phyloP scores from a whole-genome alignment of 75 land plant genomes.

The Cunninghamia lanceolata region DNA sequence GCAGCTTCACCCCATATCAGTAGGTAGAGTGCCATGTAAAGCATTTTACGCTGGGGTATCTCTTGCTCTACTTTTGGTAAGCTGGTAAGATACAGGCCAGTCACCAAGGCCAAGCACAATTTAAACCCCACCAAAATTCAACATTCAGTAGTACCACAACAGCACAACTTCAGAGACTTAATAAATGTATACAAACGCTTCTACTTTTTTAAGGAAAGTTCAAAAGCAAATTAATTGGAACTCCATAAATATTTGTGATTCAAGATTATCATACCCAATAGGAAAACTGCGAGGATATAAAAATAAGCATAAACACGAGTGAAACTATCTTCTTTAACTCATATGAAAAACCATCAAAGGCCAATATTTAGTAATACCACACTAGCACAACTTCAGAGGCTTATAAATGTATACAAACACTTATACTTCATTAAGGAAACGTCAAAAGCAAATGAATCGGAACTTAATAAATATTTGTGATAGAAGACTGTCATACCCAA shows the following conservation, averaged over 20 bases:
- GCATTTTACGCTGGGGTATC: constrained; percentile 71
- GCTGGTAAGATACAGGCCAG: constrained; percentile 28
- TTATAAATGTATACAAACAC: background rate
- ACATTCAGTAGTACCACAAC: background rate
- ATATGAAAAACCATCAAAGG: constrained; percentile 4
- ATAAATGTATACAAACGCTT: background rate
- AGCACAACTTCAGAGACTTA: background rate
- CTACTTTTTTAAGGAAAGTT: background rate
- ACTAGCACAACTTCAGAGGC: background rate
- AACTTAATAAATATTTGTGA: too few relatives aligned
- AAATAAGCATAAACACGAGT: constrained; percentile 22
- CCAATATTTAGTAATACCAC: background rate
- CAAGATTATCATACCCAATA: background rate
- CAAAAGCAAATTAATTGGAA: background rate
- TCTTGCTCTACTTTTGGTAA: constrained; percentile 69
- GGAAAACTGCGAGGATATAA: background rate
- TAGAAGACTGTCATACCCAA: background rate
- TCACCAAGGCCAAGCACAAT: background rate
- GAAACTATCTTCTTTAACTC: background rate
- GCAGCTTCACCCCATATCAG: constrained; percentile 99
- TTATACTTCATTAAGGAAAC: background rate
- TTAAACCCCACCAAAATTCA: background rate
- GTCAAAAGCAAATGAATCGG: background rate
- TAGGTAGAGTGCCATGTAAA: constrained; percentile 90
- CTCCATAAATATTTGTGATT: background rate